Conservation (phyloP, 2,329 filamentous ascomycete genomes). For the Blastomyces silverae region DNA sequence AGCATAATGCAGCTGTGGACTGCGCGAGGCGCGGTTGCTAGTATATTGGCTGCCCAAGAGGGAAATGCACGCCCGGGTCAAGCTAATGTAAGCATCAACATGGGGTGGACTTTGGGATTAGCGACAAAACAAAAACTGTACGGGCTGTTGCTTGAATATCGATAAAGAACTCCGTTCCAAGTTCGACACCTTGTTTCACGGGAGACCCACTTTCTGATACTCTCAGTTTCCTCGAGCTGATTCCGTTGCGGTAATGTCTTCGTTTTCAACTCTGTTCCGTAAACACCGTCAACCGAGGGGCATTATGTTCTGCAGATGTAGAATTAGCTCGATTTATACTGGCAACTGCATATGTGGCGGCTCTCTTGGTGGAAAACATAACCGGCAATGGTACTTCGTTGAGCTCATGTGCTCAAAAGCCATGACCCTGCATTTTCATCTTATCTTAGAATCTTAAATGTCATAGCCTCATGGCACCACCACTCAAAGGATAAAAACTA, state of each 20-base stretch:
- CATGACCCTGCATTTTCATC: background rate
- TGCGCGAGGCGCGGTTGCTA: background rate
- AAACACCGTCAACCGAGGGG: background rate
- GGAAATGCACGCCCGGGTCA: background rate
- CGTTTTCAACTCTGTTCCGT: background rate
- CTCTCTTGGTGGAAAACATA: background rate
- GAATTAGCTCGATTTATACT: background rate
- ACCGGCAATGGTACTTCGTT: background rate
- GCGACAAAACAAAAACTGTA: background rate
- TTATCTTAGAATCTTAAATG: background rate
- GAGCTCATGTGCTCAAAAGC: background rate
- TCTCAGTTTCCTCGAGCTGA: background rate
- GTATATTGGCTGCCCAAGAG: background rate
- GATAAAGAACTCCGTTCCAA: background rate
- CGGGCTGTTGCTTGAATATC: background rate
- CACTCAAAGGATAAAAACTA: background rate
- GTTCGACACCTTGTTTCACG: background rate
- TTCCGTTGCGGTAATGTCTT: background rate
- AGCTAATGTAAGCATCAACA: conserved; percentile 8
- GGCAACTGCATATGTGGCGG: conserved; percentile 1
- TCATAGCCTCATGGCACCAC: background rate
- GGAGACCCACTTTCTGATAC: background rate
- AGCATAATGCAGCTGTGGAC: background rate
- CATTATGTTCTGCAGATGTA: background rate
- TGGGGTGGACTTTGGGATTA: background rate